These are phyloP conservation scores for Cercospora sesami DNA, from an alignment of 2,329 filamentous ascomycete genomes.

Conservation along the genomic window DNA sequence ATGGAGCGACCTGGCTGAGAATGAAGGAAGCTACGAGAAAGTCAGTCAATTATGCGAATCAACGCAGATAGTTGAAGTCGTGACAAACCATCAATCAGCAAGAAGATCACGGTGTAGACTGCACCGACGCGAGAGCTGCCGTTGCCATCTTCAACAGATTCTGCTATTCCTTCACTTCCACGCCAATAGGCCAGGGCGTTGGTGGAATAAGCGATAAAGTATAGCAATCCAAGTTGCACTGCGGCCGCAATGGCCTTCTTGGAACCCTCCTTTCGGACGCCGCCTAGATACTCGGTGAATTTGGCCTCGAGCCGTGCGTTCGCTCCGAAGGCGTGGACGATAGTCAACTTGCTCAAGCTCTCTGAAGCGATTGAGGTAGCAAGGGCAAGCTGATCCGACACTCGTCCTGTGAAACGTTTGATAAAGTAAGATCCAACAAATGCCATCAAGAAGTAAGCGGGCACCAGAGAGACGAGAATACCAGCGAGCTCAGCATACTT, in stretches of 20 bases:
- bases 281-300: constrained; percentile 56
- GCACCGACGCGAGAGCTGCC: constrained; percentile 41
- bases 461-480: neutral
- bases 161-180: constrained; percentile 58
- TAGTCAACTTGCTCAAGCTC: constrained; percentile 56
- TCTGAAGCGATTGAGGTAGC: constrained; percentile 65
- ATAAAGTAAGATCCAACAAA: constrained; percentile 43
- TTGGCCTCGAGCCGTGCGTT: constrained; percentile 60
- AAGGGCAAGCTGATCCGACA: constrained; percentile 56
- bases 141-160: constrained; percentile 37
- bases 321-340: constrained; percentile 53
- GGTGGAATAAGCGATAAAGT: constrained; percentile 67
- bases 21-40: neutral
- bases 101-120: constrained; percentile 58
- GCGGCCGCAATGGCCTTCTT: constrained; percentile 61
- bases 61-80: neutral
- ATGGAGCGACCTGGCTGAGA: neutral
- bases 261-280: constrained; percentile 54
- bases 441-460: neutral
- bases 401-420: constrained; percentile 52
- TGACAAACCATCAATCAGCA: constrained; percentile 50
- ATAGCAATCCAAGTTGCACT: constrained; percentile 61
- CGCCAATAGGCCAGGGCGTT: constrained; percentile 70
- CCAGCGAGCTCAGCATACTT: neutral
- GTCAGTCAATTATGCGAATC: neutral